These are phyloP conservation scores for Nicotiana tomentosiformis DNA, from an alignment of 257 asterid genomes.

Conservation along the genomic window DNA sequence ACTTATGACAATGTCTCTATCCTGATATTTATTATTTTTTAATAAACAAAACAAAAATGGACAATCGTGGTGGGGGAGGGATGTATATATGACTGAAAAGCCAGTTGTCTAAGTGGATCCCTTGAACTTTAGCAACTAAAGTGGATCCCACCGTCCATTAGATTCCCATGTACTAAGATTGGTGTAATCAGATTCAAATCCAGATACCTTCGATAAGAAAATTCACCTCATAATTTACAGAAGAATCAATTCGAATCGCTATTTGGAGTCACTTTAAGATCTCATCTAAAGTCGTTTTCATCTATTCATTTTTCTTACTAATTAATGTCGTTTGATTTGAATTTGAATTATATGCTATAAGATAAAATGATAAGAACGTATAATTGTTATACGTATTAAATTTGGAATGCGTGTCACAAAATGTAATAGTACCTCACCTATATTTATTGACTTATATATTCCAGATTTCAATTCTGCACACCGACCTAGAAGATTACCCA, in stretches of 20 bases:
- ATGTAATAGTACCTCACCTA: no score
- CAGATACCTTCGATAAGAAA: background rate
- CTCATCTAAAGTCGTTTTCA: background rate
- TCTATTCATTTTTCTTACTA: background rate
- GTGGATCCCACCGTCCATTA: constrained; percentile 29
- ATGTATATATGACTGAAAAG: background rate
- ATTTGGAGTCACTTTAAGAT: background rate
- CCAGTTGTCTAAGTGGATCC: background rate
- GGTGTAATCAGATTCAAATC: constrained; percentile 20
- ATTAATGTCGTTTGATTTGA: background rate
- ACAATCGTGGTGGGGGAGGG: background rate
- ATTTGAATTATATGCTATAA: background rate
- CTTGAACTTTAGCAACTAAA: background rate
- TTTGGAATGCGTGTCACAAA: no score
- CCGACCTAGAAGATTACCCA: no score
- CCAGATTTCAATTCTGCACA: no score
- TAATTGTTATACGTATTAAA: no score
- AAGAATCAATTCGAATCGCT: background rate
- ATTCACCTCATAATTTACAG: background rate
- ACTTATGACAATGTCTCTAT: background rate
- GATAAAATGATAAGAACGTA: background rate
- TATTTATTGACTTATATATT: no score
- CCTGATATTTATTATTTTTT: background rate
- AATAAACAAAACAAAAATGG: background rate
- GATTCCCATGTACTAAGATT: constrained; percentile 27